Evolutionary conservation across 352 stramenopile species (phyloP).

Genomic region (Globisporangium paroecandrum): DNA sequence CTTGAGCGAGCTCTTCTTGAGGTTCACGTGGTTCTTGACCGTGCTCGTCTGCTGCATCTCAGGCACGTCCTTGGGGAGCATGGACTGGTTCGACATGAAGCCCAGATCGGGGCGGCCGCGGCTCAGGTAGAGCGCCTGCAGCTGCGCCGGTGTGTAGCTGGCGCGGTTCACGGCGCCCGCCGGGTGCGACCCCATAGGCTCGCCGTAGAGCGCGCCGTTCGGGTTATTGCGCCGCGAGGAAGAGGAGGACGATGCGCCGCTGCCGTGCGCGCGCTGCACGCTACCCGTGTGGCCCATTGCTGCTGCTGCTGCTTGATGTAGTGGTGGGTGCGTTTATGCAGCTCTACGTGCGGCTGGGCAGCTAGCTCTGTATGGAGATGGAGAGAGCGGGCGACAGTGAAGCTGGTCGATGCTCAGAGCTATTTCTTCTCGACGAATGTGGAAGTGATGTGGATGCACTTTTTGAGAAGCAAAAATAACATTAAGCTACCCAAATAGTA

Average conservation of each 20-base stretch:
- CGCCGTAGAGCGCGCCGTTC: conserved; percentile 56
- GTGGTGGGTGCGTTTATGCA: background rate
- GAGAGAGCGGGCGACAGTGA: background rate
- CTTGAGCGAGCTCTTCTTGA: conserved; percentile 78
- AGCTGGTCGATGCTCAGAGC: background rate
- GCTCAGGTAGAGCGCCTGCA: conserved; percentile 82
- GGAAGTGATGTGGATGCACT: background rate
- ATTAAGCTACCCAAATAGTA: background rate
- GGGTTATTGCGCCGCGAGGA: conserved; percentile 22
- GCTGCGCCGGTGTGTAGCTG: conserved; percentile 76
- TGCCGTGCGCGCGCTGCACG: conserved; percentile 37
- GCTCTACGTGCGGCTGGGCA: background rate
- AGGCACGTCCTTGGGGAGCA: conserved; percentile 47
- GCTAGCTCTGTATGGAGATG: background rate
- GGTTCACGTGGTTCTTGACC: conserved; percentile 82
- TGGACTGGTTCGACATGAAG: conserved; percentile 77
- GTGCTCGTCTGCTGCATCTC: conserved; percentile 84
- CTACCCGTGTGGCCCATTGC: conserved; percentile 74
- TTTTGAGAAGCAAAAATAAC: conserved; percentile 6
- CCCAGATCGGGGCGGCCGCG: conserved; percentile 75
- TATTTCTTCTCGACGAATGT: background rate
- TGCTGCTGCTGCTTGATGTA: background rate
- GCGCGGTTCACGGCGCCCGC: conserved; percentile 31
- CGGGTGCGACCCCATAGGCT: conserved; percentile 36
- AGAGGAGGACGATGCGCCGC: background rate